These are phyloP conservation scores for Candida sanyaensis DNA, from an alignment of 1,139 yeast species.

Conservation along the genomic window DNA sequence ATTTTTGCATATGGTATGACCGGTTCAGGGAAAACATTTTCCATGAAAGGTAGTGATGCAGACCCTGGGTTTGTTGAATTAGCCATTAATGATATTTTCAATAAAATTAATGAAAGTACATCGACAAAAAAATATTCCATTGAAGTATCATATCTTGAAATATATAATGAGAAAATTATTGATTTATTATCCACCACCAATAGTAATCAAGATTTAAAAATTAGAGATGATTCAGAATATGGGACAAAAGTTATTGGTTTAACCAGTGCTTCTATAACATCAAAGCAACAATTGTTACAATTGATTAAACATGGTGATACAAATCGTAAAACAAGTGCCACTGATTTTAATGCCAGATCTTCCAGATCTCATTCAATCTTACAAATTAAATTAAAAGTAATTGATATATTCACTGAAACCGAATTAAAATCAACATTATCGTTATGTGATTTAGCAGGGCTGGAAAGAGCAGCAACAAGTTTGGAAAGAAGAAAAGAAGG, in stretches of 20 bases:
- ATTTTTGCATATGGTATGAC: conserved; percentile 95
- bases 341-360: conserved; percentile 82
- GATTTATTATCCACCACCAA: conserved; percentile 48
- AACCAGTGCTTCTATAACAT: conserved; percentile 55
- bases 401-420: conserved; percentile 39
- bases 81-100: conserved; percentile 69
- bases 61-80: conserved; percentile 82
- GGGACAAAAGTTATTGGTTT: conserved; percentile 84
- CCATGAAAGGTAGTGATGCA: conserved; percentile 73
- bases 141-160: conserved; percentile 76
- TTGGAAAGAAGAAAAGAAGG: conserved; percentile 89
- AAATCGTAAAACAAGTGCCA: conserved; percentile 79
- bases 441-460: conserved; percentile 94
- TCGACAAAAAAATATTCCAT: conserved; percentile 41
- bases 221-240: conserved; percentile 71
- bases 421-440: conserved; percentile 68
- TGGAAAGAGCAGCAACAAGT: conserved; percentile 86
- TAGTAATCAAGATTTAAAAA: conserved; percentile 52
- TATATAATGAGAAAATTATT: conserved; percentile 82
- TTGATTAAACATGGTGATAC: conserved; percentile 71
- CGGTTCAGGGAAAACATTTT: conserved; percentile 92
- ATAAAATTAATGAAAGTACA: conserved; percentile 35
- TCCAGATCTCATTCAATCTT: conserved; percentile 93
- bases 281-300: conserved; percentile 60
- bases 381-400: conserved; percentile 59